These are phyloP conservation scores for Camellia japonica DNA, from an alignment of 148 eudicot species.

Conservation along the genomic window DNA sequence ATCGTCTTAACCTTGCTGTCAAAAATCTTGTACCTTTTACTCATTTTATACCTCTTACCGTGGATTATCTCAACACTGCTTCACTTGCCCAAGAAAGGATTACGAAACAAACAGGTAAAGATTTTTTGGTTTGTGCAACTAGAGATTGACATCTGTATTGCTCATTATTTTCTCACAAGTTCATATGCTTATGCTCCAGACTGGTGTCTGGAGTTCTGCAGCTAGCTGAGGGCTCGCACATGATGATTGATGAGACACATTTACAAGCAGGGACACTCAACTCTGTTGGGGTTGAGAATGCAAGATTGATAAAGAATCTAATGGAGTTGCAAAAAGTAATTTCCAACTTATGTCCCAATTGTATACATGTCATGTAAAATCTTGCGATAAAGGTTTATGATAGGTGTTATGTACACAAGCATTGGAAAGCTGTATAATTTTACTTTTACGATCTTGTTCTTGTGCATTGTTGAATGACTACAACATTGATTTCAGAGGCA, in stretches of 20 bases:
- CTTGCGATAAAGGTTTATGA: not conserved
- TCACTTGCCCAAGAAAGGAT: slow-evolving; percentile 71
- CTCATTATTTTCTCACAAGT: slow-evolving; percentile 4
- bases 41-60: slow-evolving; percentile 62
- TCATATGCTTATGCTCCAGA: slow-evolving; percentile 44
- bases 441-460: not conserved
- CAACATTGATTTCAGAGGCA: not conserved
- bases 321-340: slow-evolving; percentile 74
- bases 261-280: slow-evolving; percentile 77
- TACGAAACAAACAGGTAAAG: slow-evolving; percentile 71
- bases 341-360: not conserved
- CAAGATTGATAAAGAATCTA: slow-evolving; percentile 56
- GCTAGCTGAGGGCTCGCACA: slow-evolving; percentile 88
- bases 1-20: slow-evolving; percentile 42
- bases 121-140: not conserved
- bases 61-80: slow-evolving; percentile 64
- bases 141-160: not conserved
- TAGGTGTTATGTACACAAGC: not conserved
- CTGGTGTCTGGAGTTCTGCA: slow-evolving; percentile 76
- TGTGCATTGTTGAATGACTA: not conserved
- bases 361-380: not conserved
- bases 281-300: slow-evolving; percentile 68
- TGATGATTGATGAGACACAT: slow-evolving; percentile 76
- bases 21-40: slow-evolving; percentile 75
- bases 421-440: not conserved